These are phyloP conservation scores for Metarhizium robertsii DNA, from an alignment of 2,329 filamentous ascomycete species.

Conservation along the genomic window DNA sequence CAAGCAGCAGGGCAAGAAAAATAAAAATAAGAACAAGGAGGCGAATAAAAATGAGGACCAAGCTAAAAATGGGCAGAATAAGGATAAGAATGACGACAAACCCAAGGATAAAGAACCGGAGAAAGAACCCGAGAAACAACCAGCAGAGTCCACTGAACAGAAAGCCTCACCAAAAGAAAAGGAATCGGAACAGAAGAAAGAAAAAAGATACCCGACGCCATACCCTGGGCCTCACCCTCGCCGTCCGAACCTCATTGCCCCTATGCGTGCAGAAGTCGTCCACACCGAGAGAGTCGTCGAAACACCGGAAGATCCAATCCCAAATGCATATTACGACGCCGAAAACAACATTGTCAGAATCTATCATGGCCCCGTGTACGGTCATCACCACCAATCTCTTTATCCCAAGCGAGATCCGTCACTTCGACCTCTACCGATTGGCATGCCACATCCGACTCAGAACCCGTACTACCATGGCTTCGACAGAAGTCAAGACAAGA, in stretches of 20 bases:
- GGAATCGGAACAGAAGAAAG: conserved; percentile 8
- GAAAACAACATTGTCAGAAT: conserved; percentile 42
- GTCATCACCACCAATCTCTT: conserved; percentile 35
- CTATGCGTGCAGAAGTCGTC: conserved; percentile 38
- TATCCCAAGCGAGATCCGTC: conserved; percentile 31
- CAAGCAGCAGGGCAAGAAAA: conserved; percentile 8
- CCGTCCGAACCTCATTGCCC: conserved; percentile 36
- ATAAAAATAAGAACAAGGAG: not conserved
- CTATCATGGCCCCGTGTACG: conserved; percentile 48
- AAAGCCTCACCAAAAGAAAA: conserved; percentile 3
- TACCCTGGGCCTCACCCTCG: conserved; percentile 21
- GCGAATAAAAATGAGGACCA: conserved; percentile 10
- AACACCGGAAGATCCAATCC: conserved; percentile 39
- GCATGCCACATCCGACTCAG: conserved; percentile 31
- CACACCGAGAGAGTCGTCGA: conserved; percentile 49
- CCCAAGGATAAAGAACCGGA: not conserved
- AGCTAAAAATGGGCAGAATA: conserved; percentile 6
- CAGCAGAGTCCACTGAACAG: not conserved
- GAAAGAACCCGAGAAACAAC: conserved; percentile 4
- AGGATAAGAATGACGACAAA: conserved; percentile 11
- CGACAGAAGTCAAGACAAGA: conserved; percentile 7
- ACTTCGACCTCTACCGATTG: conserved; percentile 26
- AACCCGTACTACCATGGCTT: conserved; percentile 36
- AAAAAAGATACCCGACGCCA: conserved; percentile 17
- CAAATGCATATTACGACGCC: conserved; percentile 51